Conservation (phyloP, 164 flowering plant species). For the Piper longum region DNA sequence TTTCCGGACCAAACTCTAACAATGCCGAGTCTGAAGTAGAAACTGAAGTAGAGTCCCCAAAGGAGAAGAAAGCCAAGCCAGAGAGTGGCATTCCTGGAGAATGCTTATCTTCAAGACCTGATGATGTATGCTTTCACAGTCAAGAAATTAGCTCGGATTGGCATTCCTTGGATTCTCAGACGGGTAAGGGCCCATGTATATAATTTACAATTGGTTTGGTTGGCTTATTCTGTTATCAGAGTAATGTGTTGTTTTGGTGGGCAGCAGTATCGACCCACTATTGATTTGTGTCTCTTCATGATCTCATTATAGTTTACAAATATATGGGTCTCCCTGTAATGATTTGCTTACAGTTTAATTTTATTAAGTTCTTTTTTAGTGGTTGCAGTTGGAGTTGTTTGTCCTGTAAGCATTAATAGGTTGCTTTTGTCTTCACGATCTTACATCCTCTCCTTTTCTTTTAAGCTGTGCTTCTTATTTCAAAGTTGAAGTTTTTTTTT, state of each 20-base stretch:
- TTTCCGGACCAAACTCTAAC: constrained; percentile 17
- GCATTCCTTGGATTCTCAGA: constrained; percentile 29
- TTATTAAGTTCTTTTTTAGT: not conserved
- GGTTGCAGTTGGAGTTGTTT: not conserved
- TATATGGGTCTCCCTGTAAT: not conserved
- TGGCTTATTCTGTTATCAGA: constrained; percentile 24
- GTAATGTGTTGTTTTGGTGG: constrained; percentile 39
- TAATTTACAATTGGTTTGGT: constrained; percentile 25
- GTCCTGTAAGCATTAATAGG: not conserved
- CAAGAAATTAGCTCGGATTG: constrained; percentile 42
- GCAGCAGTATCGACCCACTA: constrained; percentile 31
- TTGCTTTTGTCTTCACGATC: too few species aligned
- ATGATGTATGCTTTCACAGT: constrained; percentile 51
- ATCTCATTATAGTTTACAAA: not conserved
- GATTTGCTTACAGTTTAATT: not conserved
- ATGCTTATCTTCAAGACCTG: constrained; percentile 19
- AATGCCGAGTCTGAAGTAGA: constrained; percentile 52
- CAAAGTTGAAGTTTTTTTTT: too few species aligned
- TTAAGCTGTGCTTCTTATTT: too few species aligned
- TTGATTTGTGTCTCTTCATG: constrained; percentile 5
- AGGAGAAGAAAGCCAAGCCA: constrained; percentile 48
- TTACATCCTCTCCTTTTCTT: too few species aligned
- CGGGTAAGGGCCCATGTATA: constrained; percentile 22
- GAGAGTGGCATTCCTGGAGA: constrained; percentile 28
- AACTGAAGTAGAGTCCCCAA: constrained; percentile 57